phyloP scores from a whole-genome alignment of 331 rosid species.

The Phaseolus coccineus region DNA sequence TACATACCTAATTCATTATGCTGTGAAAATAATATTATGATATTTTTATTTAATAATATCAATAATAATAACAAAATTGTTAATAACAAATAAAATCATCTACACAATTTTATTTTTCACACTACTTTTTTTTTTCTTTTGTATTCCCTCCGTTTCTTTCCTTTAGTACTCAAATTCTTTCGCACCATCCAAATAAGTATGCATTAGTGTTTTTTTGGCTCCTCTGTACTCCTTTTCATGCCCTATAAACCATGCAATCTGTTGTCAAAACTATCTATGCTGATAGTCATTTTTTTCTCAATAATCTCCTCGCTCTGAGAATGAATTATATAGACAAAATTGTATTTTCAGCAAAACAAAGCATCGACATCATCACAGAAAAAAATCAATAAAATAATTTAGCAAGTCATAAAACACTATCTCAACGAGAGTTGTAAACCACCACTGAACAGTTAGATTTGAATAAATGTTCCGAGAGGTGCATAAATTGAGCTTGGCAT shows the following conservation, averaged over 20 bases:
- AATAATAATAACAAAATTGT: too few relatives aligned
- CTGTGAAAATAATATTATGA: too few relatives aligned
- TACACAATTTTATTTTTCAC: too few relatives aligned
- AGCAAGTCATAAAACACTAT: conserved; percentile 15
- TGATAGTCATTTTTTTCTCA: background rate
- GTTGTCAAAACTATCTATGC: background rate
- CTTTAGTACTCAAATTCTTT: too few relatives aligned
- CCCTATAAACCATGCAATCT: background rate
- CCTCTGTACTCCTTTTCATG: background rate
- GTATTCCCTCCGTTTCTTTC: too few relatives aligned
- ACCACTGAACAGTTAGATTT: conserved; percentile 32
- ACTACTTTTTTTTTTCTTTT: too few relatives aligned
- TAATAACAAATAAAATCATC: too few relatives aligned
- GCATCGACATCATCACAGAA: background rate
- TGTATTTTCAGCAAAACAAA: conserved; percentile 12
- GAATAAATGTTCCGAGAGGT: conserved; percentile 27
- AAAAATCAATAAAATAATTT: conserved; percentile 21
- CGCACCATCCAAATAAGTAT: too few relatives aligned
- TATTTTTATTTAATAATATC: too few relatives aligned
- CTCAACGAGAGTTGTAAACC: background rate
- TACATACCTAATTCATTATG: too few relatives aligned
- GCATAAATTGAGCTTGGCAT: conserved; percentile 30
- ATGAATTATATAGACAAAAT: background rate
- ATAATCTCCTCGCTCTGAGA: background rate
- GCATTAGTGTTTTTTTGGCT: background rate